Conservation (phyloP, 1,284 basidiomycete species). For the Thelephora terrestris region DNA sequence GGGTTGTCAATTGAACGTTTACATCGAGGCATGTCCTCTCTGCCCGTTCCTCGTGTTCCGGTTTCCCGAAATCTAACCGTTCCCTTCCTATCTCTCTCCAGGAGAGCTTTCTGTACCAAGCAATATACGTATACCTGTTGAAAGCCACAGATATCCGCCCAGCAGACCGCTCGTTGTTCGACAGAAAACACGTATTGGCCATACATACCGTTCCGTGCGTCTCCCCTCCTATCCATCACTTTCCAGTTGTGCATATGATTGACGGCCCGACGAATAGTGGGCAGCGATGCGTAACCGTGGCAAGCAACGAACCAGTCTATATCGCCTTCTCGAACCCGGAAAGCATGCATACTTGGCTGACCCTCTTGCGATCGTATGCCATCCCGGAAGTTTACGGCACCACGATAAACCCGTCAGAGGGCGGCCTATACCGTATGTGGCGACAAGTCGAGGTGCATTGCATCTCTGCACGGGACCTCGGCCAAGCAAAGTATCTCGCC, state of each 20-base stretch:
- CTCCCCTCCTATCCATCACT: slow-evolving; percentile 3
- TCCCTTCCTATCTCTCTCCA: slow-evolving; percentile 18
- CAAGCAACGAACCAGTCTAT: slow-evolving; percentile 56
- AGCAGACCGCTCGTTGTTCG: slow-evolving; percentile 61
- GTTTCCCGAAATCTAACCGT: too few relatives aligned
- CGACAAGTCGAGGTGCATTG: slow-evolving; percentile 64
- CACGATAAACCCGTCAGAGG: slow-evolving; percentile 43
- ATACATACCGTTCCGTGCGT: slow-evolving; percentile 53
- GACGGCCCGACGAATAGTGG: slow-evolving; percentile 26
- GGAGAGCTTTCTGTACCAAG: slow-evolving; percentile 64
- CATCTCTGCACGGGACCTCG: slow-evolving; percentile 61
- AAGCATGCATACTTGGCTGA: slow-evolving; percentile 57
- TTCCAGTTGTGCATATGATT: neutral
- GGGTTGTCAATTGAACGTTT: slow-evolving; percentile 57
- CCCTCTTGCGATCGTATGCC: slow-evolving; percentile 66
- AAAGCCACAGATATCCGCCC: slow-evolving; percentile 66
- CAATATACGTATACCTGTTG: slow-evolving; percentile 58
- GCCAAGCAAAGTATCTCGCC: slow-evolving; percentile 21
- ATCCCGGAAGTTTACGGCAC: slow-evolving; percentile 67
- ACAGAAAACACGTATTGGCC: slow-evolving; percentile 57
- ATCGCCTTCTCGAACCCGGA: slow-evolving; percentile 54
- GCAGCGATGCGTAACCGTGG: slow-evolving; percentile 48
- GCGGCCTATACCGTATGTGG: slow-evolving; percentile 78
- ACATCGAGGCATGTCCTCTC: slow-evolving; percentile 49
- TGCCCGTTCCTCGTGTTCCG: neutral